Conservation (phyloP, 371 early-diverging fungal genomes). For the Homolaphlyctis polyrhiza region DNA sequence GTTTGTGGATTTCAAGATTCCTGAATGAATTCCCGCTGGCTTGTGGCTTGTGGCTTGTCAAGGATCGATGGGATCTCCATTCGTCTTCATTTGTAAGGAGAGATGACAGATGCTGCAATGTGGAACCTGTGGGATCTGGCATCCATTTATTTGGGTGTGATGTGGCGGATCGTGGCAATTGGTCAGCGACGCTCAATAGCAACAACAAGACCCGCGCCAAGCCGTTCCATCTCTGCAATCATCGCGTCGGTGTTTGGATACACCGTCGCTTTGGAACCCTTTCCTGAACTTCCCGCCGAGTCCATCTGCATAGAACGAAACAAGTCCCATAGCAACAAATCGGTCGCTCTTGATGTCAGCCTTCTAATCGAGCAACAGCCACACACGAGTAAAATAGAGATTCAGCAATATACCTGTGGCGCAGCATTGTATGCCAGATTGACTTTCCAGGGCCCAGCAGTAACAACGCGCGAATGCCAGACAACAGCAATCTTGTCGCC, state of each 20-base stretch:
- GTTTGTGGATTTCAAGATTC: not conserved
- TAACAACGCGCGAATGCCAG: slow-evolving; percentile 43
- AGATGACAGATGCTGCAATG: no score
- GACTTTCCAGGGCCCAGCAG: slow-evolving; percentile 57
- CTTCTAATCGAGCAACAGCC: not conserved
- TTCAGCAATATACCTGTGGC: slow-evolving; percentile 36
- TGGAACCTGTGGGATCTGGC: no score
- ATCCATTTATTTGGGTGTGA: no score
- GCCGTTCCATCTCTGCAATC: slow-evolving; percentile 59
- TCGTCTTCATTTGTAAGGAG: no score
- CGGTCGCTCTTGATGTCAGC: no score
- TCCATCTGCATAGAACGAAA: not conserved
- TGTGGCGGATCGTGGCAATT: no score
- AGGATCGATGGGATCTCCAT: no score
- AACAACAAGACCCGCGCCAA: slow-evolving; percentile 48
- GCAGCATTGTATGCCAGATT: slow-evolving; percentile 55
- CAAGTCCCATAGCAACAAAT: no score
- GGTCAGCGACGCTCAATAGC: slow-evolving; percentile 18
- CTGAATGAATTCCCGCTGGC: no score
- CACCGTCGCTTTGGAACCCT: slow-evolving; percentile 46
- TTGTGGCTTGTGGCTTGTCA: no score
- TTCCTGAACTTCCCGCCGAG: slow-evolving; percentile 27
- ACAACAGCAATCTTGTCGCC: slow-evolving; percentile 70
- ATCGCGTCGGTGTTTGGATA: slow-evolving; percentile 64
- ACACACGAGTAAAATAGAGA: not conserved